Evolutionary conservation across 495 filamentous ascomycete species (phyloP), one percentile per base, ranked within the genome.

Genomic region (Aspergillus egyptiacus): DNA sequence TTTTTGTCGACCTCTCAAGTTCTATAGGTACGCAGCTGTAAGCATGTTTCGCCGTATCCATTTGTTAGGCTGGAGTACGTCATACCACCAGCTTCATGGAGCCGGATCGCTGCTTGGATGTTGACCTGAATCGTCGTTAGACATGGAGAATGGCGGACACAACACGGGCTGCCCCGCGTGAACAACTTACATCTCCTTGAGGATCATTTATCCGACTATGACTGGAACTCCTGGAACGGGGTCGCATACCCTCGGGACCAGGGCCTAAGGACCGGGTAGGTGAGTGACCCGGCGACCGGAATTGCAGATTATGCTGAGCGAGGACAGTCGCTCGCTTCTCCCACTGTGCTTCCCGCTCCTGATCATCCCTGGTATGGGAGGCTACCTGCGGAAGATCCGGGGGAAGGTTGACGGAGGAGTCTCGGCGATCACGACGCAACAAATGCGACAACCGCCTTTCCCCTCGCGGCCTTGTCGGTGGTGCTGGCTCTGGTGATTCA

Each of bases 81-180:
- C n/a, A n/a, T 66, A 81, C 80, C 74, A 45, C 93, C 91, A 24
- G 71, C 72, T 65, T 99, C 93, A 65, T 99, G 93, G 48, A 97
- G 76, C 58, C 83, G 76, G 66, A 99, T 97, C n/a, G 94, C 93
- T 66, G 93, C 83, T 68, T 96, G 90, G 47, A 99, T 95, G 69
- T 87, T 84, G 24, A 84, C 78, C 76, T 96, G 54, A 33, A 11
- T 20, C 14, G 41, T 25, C 8, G 10, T 30, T 33, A 38, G 14
- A 23, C 17, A 23, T 11, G n/a, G 18, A 23, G 2, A 24, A 39
- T 4, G 7, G 13, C 9, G 5, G n/a, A 19, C 18, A 17, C 15
- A 13, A 30, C 28, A n/a, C 17, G 10, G 2, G 25, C 5, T n/a
- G 7, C 20, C 7, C 31, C 13, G 8, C 22, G 15, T 1, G 28